phyloP scores from a whole-genome alignment of 768 basidiomycete genomes.

The Cystofilobasidium macerans region DNA sequence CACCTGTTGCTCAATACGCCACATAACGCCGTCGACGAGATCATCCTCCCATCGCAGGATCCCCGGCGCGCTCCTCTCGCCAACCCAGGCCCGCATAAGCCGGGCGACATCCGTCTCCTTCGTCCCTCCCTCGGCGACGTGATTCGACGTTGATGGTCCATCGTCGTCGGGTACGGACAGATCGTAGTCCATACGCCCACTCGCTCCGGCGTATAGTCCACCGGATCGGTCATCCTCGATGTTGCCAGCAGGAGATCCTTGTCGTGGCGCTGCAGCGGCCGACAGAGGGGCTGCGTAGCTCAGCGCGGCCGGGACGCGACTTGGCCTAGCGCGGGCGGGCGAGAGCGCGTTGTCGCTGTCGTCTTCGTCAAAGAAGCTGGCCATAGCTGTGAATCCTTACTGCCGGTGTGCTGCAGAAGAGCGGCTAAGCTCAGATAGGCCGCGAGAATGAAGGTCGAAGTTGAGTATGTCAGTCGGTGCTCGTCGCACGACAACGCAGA shows the following conservation, averaged over 20 bases:
- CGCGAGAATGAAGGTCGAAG: too few species aligned
- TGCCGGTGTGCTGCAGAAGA: too few species aligned
- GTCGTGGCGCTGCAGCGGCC: background rate
- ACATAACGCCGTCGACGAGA: constrained; percentile 22
- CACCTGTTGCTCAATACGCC: constrained; percentile 23
- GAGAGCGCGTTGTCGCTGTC: constrained; percentile 1
- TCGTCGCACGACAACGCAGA: too few species aligned
- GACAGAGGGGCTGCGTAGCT: background rate
- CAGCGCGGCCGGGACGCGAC: background rate
- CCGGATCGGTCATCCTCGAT: background rate
- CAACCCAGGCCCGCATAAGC: constrained; percentile 25
- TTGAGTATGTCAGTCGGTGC: too few species aligned
- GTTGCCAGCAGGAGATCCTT: background rate
- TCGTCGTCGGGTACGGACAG: background rate
- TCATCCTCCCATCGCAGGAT: constrained; percentile 23
- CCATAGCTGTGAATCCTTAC: background rate
- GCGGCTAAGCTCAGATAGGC: too few species aligned
- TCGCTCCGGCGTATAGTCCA: background rate
- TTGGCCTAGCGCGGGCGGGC: background rate
- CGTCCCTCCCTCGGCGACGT: constrained; percentile 5
- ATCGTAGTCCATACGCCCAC: background rate
- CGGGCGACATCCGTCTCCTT: constrained; percentile 2
- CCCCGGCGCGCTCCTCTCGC: constrained; percentile 14
- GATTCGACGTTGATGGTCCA: background rate
- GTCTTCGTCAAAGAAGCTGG: constrained; percentile 25